These are phyloP conservation scores for Kodamaea neixiangensis DNA, from an alignment of 805 yeast species.

Conservation along the genomic window DNA sequence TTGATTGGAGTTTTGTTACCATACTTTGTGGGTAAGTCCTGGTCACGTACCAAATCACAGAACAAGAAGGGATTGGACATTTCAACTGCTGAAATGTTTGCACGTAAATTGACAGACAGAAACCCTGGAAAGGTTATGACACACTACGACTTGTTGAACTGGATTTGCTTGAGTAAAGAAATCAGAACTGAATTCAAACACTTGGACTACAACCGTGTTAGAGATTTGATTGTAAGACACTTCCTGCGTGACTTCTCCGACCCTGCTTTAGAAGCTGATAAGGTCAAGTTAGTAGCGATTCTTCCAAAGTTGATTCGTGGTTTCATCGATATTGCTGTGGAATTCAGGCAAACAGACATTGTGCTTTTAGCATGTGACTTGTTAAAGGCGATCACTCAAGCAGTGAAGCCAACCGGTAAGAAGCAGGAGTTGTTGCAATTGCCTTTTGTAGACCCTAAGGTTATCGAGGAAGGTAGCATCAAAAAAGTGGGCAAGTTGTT, in stretches of 20 bases:
- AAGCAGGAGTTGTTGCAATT: conserved; percentile 76
- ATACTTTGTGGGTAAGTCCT: conserved; percentile 80
- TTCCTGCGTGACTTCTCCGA: conserved; percentile 49
- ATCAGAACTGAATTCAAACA: conserved; percentile 45
- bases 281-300: conserved; percentile 58
- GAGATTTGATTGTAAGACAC: conserved; percentile 55
- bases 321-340: conserved; percentile 76
- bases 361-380: conserved; percentile 62
- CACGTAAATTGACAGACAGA: conserved; percentile 70
- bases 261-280: conserved; percentile 34
- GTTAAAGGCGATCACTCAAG: conserved; percentile 73
- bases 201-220: conserved; percentile 48
- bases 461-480: conserved; percentile 46
- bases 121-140: conserved; percentile 69
- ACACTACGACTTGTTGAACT: conserved; percentile 54
- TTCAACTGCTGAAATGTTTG: conserved; percentile 77
- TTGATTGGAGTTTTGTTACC: conserved; percentile 82
- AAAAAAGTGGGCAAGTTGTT: conserved; percentile 70
- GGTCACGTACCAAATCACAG: conserved; percentile 77
- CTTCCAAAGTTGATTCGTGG: conserved; percentile 70
- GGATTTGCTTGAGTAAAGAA: conserved; percentile 71
- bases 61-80: conserved; percentile 84
- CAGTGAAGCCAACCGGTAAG: conserved; percentile 54
- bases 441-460: conserved; percentile 63
- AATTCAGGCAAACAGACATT: conserved; percentile 72